A percentile compares a stretch with the other conserved stretches of the same genome.
Conservation (phyloP, 495 filamentous ascomycete species). For the Darksidea phi region DNA sequence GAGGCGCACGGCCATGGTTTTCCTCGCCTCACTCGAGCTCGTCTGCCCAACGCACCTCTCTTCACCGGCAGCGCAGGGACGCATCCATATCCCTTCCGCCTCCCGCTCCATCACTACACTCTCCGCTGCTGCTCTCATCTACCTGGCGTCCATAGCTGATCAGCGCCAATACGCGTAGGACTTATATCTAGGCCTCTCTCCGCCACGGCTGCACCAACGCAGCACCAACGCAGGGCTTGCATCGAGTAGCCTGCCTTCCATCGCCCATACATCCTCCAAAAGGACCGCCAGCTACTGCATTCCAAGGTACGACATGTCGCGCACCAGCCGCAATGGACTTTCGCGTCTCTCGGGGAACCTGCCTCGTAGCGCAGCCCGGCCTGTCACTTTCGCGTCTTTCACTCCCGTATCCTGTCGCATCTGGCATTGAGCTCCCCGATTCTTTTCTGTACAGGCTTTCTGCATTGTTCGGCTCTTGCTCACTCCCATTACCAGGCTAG, state of each 20-base stretch:
- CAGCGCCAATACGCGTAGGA: too few species aligned
- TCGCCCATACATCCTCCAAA: not conserved
- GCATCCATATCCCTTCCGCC: too few species aligned
- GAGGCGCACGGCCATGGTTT: too few species aligned
- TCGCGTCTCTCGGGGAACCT: not conserved
- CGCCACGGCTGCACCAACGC: not conserved
- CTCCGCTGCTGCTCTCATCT: too few species aligned
- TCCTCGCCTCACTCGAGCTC: too few species aligned
- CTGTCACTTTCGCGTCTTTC: not conserved
- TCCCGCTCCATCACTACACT: too few species aligned
- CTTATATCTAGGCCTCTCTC: not conserved
- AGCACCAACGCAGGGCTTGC: not conserved
- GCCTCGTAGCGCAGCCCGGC: constrained; percentile 5
- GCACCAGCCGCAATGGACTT: not conserved
- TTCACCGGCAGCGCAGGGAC: too few species aligned
- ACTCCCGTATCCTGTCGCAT: not conserved
- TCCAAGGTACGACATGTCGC: constrained; percentile 6
- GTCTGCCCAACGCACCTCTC: too few species aligned
- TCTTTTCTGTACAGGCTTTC: not conserved
- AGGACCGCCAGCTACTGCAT: not conserved
- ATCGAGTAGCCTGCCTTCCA: not conserved
- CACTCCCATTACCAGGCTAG: constrained; percentile 18
- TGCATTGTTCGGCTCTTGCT: constrained; percentile 7
- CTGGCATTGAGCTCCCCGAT: not conserved
- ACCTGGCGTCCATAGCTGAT: too few species aligned